A percentile compares a stretch with the other conserved stretches of the same genome.
These are phyloP conservation scores for Arthrobotrys entomopaga DNA, from an alignment of 2,329 filamentous ascomycete genomes.

Conservation along the genomic window DNA sequence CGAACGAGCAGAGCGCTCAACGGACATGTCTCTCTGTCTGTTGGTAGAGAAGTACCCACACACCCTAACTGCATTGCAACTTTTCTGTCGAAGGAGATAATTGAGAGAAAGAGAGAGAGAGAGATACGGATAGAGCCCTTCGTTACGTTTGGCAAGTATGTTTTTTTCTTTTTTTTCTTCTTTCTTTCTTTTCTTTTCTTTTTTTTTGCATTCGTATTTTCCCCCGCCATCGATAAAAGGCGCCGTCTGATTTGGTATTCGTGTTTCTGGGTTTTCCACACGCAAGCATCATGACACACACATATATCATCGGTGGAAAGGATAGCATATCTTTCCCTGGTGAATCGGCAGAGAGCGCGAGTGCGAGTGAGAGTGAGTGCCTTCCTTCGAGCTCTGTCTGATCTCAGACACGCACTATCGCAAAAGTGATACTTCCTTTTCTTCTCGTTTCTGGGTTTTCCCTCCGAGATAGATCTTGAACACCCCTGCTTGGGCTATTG, in stretches of 20 bases:
- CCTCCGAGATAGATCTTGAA: slow-evolving; percentile 20
- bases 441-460: slow-evolving; percentile 14
- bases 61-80: slow-evolving; percentile 38
- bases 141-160: slow-evolving; percentile 31
- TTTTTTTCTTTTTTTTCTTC: slow-evolving; percentile 30
- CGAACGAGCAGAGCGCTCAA: slow-evolving; percentile 27
- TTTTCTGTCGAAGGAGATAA: slow-evolving; percentile 30
- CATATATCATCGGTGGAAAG: slow-evolving; percentile 1
- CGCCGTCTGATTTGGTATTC: slow-evolving; percentile 52
- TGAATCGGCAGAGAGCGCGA: background rate
- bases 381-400: slow-evolving; percentile 13
- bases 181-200: slow-evolving; percentile 28
- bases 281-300: slow-evolving; percentile 55
- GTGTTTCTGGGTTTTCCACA: slow-evolving; percentile 49
- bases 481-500: slow-evolving; percentile 52
- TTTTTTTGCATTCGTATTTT: slow-evolving; percentile 51
- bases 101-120: slow-evolving; percentile 3
- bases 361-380: slow-evolving; percentile 22
- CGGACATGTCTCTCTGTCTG: slow-evolving; percentile 16
- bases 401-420: slow-evolving; percentile 3
- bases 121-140: slow-evolving; percentile 16
- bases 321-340: slow-evolving; percentile 37
- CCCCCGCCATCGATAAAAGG: slow-evolving; percentile 52
- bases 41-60: slow-evolving; percentile 39
- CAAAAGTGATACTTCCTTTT: slow-evolving; percentile 40